These are phyloP conservation scores for Emergomyces orientalis DNA, from an alignment of 2,329 filamentous ascomycete species.

Conservation along the genomic window DNA sequence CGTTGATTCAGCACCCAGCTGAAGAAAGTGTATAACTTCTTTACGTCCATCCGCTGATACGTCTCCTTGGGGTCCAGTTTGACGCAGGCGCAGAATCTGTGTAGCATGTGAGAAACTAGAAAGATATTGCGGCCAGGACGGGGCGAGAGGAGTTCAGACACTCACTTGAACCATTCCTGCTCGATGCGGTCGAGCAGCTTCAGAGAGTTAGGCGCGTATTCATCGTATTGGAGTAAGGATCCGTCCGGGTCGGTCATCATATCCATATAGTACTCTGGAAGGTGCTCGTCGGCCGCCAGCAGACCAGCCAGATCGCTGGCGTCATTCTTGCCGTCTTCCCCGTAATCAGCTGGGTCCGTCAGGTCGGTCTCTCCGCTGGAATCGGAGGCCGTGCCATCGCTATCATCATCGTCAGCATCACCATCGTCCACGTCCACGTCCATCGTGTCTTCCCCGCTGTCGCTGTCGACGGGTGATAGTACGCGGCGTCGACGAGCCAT, in stretches of 20 bases:
- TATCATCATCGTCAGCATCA: not conserved
- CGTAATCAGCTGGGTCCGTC: conserved; percentile 11
- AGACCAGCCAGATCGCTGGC: conserved; percentile 7
- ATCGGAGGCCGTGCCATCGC: not conserved
- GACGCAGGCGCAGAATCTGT: not conserved
- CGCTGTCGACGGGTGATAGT: not conserved
- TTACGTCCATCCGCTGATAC: not conserved
- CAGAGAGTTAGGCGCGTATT: conserved; percentile 2
- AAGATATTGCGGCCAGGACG: too few species aligned
- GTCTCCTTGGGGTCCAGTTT: not conserved
- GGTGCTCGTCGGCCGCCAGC: conserved; percentile 6
- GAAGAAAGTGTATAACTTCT: not conserved
- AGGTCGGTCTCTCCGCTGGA: not conserved
- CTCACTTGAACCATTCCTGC: conserved; percentile 7
- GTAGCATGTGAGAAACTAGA: not conserved
- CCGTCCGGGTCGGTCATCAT: not conserved
- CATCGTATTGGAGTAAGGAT: not conserved
- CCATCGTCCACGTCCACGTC: not conserved
- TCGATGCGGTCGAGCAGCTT: conserved; percentile 8
- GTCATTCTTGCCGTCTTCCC: not conserved
- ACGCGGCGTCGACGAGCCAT: not conserved
- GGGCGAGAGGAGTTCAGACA: not conserved
- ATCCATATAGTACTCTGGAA: conserved; percentile 6
- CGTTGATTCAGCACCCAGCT: not conserved
- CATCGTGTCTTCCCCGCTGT: not conserved